These are phyloP conservation scores for Microbotryum intermedium DNA, from an alignment of 1,284 basidiomycete species.

Conservation along the genomic window DNA sequence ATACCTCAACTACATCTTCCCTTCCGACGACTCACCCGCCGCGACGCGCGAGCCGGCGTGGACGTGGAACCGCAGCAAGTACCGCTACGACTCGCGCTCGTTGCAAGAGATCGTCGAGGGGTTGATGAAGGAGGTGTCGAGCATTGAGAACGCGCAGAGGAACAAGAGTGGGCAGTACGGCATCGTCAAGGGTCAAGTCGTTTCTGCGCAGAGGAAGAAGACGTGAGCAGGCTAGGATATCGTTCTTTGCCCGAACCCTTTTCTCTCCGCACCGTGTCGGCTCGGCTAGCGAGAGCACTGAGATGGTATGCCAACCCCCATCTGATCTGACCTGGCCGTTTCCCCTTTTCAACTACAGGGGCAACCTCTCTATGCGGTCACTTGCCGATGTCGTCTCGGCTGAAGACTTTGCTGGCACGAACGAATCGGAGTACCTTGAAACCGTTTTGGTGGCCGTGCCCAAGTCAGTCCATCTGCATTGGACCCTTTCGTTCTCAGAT, in stretches of 20 bases:
- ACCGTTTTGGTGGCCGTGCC: conserved; percentile 90
- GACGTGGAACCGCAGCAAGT: conserved; percentile 33
- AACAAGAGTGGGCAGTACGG: conserved; percentile 86
- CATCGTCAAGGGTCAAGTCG: conserved; percentile 82
- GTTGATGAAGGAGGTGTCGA: conserved; percentile 28
- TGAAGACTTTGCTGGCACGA: conserved; percentile 63
- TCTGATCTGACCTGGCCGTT: conserved; percentile 11
- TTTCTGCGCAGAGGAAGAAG: conserved; percentile 91
- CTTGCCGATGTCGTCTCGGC: conserved; percentile 76
- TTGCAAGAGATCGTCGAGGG: conserved; percentile 30
- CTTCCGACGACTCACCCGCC: neutral
- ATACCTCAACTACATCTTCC: conserved; percentile 28
- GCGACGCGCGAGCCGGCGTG: conserved; percentile 6
- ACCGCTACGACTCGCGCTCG: conserved; percentile 23
- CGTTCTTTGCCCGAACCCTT: neutral
- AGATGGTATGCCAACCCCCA: neutral
- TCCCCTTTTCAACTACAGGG: conserved; percentile 49
- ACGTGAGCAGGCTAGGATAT: conserved; percentile 52
- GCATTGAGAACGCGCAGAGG: conserved; percentile 44
- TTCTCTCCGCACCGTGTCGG: neutral
- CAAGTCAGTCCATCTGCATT: conserved; percentile 52
- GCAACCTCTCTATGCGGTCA: conserved; percentile 83
- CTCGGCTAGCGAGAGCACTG: neutral
- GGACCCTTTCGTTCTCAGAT: too few relatives aligned
- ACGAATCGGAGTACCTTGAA: conserved; percentile 85